These are phyloP conservation scores for Aspergillus latus DNA, from an alignment of 2,329 filamentous ascomycete species.

Conservation along the genomic window DNA sequence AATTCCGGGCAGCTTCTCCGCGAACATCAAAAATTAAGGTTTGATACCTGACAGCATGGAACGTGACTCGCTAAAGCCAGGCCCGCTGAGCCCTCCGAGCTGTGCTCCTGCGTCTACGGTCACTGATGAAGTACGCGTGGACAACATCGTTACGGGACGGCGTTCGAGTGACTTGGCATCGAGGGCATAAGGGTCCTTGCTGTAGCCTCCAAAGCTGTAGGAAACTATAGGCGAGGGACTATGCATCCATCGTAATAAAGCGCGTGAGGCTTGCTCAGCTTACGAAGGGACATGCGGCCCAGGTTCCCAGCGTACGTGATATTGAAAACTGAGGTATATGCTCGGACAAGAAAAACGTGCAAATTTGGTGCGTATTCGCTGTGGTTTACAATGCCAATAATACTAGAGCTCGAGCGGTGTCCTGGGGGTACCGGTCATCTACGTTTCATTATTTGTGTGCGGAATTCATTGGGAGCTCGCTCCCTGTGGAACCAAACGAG, in stretches of 20 bases:
- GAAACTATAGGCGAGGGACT: constrained; percentile 2
- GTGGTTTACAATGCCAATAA: neutral
- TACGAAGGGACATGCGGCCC: neutral
- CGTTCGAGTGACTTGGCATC: neutral
- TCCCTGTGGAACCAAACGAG: constrained; percentile 11
- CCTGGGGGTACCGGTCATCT: constrained; percentile 7
- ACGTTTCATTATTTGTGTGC: constrained; percentile 10
- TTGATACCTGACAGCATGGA: constrained; percentile 10
- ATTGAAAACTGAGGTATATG: neutral
- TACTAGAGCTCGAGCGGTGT: too few relatives aligned
- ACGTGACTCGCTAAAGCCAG: neutral
- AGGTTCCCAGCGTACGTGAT: neutral
- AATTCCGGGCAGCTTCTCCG: constrained; percentile 8
- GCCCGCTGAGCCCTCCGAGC: neutral
- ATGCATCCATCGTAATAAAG: constrained; percentile 4
- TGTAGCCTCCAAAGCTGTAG: neutral
- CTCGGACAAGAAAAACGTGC: neutral
- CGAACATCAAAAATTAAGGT: constrained; percentile 11
- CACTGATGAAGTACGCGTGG: neutral
- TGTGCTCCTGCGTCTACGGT: constrained; percentile 1
- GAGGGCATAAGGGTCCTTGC: neutral
- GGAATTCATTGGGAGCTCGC: constrained; percentile 1
- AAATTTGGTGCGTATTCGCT: neutral
- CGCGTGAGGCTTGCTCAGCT: constrained; percentile 1
- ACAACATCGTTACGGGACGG: neutral